A percentile compares a stretch with the other conserved stretches of the same genome.
phyloP scores from a whole-genome alignment of 257 asterid species.

The Ilex aquifolium region DNA sequence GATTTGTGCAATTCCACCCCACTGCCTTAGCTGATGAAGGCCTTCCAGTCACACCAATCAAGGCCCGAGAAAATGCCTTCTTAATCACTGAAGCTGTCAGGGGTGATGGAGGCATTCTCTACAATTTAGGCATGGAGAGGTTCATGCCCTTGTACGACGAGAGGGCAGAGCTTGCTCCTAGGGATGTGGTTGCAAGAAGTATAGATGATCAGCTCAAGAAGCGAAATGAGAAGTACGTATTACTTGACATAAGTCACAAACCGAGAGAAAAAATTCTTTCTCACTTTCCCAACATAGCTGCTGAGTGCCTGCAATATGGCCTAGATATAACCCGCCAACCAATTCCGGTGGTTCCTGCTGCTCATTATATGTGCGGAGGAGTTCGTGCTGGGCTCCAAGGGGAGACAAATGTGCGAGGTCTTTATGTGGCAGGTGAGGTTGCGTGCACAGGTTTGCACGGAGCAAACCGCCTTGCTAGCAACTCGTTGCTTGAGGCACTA shows the following conservation, averaged over 20 bases:
- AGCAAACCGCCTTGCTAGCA: conserved; percentile 93
- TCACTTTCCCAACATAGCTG: conserved; percentile 93
- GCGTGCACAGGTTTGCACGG: conserved; percentile 98
- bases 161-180: conserved; percentile 93
- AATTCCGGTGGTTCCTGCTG: conserved; percentile 95
- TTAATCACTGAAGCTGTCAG: conserved; percentile 92
- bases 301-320: conserved; percentile 83
- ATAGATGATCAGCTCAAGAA: conserved; percentile 93
- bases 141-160: conserved; percentile 83
- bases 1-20: conserved; percentile 99
- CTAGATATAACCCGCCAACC: conserved; percentile 84
- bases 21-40: conserved; percentile 97
- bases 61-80: conserved; percentile 79
- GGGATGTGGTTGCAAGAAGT: conserved; percentile 95
- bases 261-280: conserved; percentile 60
- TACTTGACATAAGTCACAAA: conserved; percentile 85
- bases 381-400: conserved; percentile 96
- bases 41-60: conserved; percentile 65
- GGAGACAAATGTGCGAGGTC: conserved; percentile 81
- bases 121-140: conserved; percentile 69
- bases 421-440: conserved; percentile 92
- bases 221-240: conserved; percentile 74
- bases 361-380: conserved; percentile 99
- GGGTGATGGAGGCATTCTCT: conserved; percentile 95
- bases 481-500: conserved; percentile 87